Conservation (phyloP, 108 stramenopile genomes). For the Nitzschia inconspicua region DNA sequence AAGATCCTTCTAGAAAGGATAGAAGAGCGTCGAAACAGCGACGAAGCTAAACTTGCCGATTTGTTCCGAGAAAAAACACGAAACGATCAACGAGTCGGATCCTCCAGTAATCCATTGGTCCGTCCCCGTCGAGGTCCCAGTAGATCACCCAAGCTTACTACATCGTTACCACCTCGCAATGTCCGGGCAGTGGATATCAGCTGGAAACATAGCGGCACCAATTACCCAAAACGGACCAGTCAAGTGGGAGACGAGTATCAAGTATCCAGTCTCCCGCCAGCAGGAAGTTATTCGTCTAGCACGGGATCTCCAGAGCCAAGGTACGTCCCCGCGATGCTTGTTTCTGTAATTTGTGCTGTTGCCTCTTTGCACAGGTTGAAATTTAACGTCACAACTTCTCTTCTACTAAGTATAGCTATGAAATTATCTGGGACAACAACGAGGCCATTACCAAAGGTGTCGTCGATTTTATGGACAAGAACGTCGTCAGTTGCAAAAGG, state of each 20-base stretch:
- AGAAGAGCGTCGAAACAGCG: conserved; percentile 26
- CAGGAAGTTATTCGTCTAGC: conserved; percentile 20
- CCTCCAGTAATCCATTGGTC: no score
- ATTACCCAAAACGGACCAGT: conserved; percentile 57
- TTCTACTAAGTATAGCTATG: conserved; percentile 30
- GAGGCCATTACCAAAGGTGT: conserved; percentile 27
- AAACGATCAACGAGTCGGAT: not conserved
- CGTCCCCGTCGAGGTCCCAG: no score
- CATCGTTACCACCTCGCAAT: not conserved
- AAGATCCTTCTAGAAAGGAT: conserved; percentile 43
- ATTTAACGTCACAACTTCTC: conserved; percentile 1
- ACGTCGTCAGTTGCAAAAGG: conserved; percentile 44
- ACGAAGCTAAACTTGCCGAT: conserved; percentile 40
- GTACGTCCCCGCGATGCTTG: conserved; percentile 11
- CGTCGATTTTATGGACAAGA: conserved; percentile 42
- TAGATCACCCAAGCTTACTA: no score
- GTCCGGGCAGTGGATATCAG: conserved; percentile 29
- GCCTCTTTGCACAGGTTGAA: not conserved
- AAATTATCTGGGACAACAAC: conserved; percentile 58
- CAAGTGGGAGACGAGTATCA: conserved; percentile 62
- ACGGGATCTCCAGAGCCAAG: not conserved
- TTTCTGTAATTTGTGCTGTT: not conserved
- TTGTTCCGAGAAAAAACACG: conserved; percentile 11
- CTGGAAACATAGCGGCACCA: conserved; percentile 62
- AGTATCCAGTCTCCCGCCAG: conserved; percentile 41